Evolutionary conservation across 352 stramenopile genomes (phyloP), one percentile per base, ranked within the genome.

Genomic region (Pythium scleroteichum): DNA sequence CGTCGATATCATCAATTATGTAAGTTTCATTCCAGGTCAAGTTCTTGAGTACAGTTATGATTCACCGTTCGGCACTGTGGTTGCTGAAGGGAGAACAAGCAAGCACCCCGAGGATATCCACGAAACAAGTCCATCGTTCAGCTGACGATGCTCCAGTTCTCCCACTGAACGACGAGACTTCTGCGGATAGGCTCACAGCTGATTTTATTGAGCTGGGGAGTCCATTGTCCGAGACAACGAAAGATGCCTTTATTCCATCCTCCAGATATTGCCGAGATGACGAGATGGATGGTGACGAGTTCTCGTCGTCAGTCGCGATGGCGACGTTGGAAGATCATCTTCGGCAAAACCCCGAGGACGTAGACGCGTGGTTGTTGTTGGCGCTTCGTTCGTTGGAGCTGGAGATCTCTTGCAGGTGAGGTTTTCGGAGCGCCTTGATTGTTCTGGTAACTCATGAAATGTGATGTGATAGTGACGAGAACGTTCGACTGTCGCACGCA

Each of bases 401-500:
- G 2, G 57, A 66, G 2, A 17, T 71, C 1, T 45, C 52, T 4
- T 55, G 23, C n/a, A 62, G 58, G 64, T 72, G 44, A 9, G 46
- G 14, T 24, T 10, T 7, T 49, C 14, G 23, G 17, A 54, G 20
- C 3, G 6, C n/a, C n/a, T 39, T 8, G 29, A 22, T 23, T 2
- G 51, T 44, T 17, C 4, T 17, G 14, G 12, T 9, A 41, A 4
- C 5, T 57, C 13, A 19, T 8, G 5, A n/a, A 29, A 27, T 26
- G 50, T 27, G 29, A 22, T 38, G 1, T 40, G 20, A 49, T 53
- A 74, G 66, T 17, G 66, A 77, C 16, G 69, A 77, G 32, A 46
- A 64, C 3, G 52, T 59, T 4, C 51, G 59, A 5, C 33, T 72
- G 20, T 67, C 66, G 8, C 42, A 66, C 17, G 41, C 58, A 0